These are phyloP conservation scores for Backusella morwellensis DNA, from an alignment of 192 early-diverging fungal genomes.

Conservation along the genomic window DNA sequence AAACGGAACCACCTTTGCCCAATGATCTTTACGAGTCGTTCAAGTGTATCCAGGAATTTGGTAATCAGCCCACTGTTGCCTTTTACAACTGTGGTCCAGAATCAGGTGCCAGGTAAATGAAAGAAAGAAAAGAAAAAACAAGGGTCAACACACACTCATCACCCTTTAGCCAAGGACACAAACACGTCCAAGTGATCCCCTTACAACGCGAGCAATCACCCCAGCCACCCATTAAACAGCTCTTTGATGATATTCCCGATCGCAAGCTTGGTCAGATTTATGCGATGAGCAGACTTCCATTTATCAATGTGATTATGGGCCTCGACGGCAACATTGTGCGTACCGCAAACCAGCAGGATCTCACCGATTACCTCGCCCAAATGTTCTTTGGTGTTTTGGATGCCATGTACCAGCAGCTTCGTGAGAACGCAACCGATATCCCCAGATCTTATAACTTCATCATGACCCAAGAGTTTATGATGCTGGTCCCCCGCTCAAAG, in stretches of 20 bases:
- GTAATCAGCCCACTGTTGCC: constrained; percentile 35
- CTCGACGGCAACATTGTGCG: constrained; percentile 24
- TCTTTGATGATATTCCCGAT: constrained; percentile 34
- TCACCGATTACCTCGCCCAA: constrained; percentile 44
- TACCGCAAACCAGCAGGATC: neutral
- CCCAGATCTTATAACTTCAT: constrained; percentile 51
- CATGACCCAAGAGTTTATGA: constrained; percentile 50
- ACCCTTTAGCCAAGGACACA: constrained; percentile 48
- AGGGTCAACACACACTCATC: too few relatives aligned
- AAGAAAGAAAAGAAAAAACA: neutral
- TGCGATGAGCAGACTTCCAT: constrained; percentile 41
- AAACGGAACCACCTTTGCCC: constrained; percentile 47
- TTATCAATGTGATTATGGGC: constrained; percentile 40
- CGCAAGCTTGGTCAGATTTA: constrained; percentile 43
- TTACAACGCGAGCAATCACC: neutral
- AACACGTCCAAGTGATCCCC: constrained; percentile 59
- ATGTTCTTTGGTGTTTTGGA: constrained; percentile 50
- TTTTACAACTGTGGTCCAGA: constrained; percentile 58
- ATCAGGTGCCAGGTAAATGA: constrained; percentile 50
- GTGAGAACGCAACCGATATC: constrained; percentile 33
- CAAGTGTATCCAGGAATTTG: constrained; percentile 31
- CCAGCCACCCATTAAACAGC: constrained; percentile 41
- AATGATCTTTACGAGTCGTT: constrained; percentile 42
- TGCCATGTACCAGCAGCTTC: constrained; percentile 45
- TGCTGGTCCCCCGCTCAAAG: constrained; percentile 48